Base-by-base conservation (phyloP, 768 basidiomycete genomes). In the Kwoniella dejecticola region DNA sequence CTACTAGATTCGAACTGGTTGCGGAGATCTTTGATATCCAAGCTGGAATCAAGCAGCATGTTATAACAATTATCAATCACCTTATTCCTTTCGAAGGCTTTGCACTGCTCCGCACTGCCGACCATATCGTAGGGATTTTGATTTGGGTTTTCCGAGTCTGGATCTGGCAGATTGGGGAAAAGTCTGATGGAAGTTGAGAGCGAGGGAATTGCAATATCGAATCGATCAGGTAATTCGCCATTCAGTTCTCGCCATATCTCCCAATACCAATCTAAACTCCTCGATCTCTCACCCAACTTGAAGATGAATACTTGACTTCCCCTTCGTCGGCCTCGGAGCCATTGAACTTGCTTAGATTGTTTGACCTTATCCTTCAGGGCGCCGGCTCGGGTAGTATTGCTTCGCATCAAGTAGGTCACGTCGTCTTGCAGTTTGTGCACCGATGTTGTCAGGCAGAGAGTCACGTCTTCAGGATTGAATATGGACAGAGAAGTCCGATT, bases 211-310 rank as follows among this genome's bases (percentile, higher is more conserved):
- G 83, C 81, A 49, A 96, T 82, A 60, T 92, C 88, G 26, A 97
- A 80, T 17, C 80, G 80, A 1, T 81, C 70, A 1, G 94, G 91
- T 8, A 96, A 78, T 59, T 83, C 74, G 2, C 90, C 89, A 1
- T 88, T 91, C 29, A 91, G 82, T 52, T 84, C 82, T 49, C 83
- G 84, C 92, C 90, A 92, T 46, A 96, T 80, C 53, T 85, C 83
- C 93, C 92, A 96, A 45, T 86, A 82, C 94, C 94, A 97, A 76
- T 96, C 92, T 38, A 85, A 82, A 1, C 89, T 88, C 52, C 91
- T 82, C 4, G 88, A 86, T 27, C 89, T 85, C 64, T 86, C 87
- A 75, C 88, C 90, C 17, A 82, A 69, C 70, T 95, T 94, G 78
- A 94, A 89, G 27, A 95, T 82, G 76, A 93, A 95, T 26, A 95